A percentile compares a stretch with the other conserved stretches of the same genome.
Conservation (phyloP, 768 basidiomycete genomes). For the Daedaleopsis sinensis region DNA sequence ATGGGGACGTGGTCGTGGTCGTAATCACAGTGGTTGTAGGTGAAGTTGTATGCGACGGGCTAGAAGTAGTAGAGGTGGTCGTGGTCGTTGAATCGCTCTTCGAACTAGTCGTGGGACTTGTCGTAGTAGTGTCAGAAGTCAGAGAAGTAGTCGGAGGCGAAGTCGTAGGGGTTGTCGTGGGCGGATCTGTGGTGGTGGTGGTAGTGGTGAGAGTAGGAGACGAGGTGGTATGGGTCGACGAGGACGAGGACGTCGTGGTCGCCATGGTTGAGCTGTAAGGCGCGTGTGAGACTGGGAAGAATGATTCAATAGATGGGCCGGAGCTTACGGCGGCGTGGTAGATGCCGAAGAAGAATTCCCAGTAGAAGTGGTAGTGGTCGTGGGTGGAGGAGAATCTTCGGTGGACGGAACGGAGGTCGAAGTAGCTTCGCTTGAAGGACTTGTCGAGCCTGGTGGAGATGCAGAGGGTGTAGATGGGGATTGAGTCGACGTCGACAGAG, state of each 20-base stretch:
- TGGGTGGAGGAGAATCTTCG: slow-evolving; percentile 4
- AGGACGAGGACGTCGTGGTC: neutral
- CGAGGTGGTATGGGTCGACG: neutral
- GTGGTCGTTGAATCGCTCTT: slow-evolving; percentile 18
- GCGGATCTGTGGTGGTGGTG: neutral
- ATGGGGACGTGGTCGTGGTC: slow-evolving; percentile 14
- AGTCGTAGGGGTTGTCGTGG: slow-evolving; percentile 21
- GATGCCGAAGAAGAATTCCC: slow-evolving; percentile 9
- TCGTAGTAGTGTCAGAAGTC: slow-evolving; percentile 18
- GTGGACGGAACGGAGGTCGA: slow-evolving; percentile 5
- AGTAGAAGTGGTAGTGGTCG: slow-evolving; percentile 24
- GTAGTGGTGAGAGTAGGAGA: slow-evolving; percentile 7
- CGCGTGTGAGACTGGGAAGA: neutral
- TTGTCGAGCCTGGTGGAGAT: slow-evolving; percentile 10
- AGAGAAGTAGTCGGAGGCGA: slow-evolving; percentile 5
- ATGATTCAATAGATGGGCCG: neutral
- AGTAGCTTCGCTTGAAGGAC: slow-evolving; percentile 3
- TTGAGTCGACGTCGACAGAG: neutral
- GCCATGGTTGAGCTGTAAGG: neutral
- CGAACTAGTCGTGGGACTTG: slow-evolving; percentile 24
- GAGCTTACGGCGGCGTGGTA: neutral
- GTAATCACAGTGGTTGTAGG: slow-evolving; percentile 9
- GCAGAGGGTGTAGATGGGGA: slow-evolving; percentile 9
- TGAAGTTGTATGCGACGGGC: slow-evolving; percentile 10
- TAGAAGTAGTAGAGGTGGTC: slow-evolving; percentile 11